Conservation (phyloP, 2,329 filamentous ascomycete species). For the Apiospora aurea region DNA sequence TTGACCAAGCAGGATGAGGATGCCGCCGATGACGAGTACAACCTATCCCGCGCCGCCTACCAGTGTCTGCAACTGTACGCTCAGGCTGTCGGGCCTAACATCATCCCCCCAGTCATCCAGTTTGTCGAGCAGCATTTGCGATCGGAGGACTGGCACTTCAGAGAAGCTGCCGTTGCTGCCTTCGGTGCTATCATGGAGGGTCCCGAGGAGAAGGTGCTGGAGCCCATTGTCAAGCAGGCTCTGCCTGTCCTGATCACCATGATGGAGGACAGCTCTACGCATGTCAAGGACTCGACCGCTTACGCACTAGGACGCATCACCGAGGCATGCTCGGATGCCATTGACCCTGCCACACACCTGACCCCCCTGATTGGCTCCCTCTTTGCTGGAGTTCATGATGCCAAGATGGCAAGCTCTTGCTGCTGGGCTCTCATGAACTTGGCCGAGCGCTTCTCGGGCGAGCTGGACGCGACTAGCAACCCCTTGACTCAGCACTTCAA, state of each 20-base stretch:
- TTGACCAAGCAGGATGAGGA: conserved; percentile 98
- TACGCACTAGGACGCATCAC: conserved; percentile 97
- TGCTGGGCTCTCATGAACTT: conserved; percentile 99
- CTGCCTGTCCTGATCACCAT: conserved; percentile 86
- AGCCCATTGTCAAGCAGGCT: conserved; percentile 95
- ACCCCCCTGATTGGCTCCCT: conserved; percentile 86
- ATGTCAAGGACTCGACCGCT: conserved; percentile 94
- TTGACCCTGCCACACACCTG: conserved; percentile 84
- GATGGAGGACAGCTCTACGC: conserved; percentile 90
- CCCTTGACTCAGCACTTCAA: conserved; percentile 92
- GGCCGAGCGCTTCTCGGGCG: conserved; percentile 92
- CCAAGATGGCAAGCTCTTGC: conserved; percentile 97
- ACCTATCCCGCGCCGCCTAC: conserved; percentile 92
- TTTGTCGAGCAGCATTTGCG: conserved; percentile 94
- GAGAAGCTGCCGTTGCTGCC: conserved; percentile 94
- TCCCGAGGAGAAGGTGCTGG: conserved; percentile 88
- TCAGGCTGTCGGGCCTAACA: conserved; percentile 83
- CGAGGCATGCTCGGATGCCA: conserved; percentile 88
- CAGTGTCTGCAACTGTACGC: conserved; percentile 96
- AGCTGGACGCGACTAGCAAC: conserved; percentile 79
- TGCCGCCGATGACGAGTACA: conserved; percentile 96
- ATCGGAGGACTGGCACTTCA: conserved; percentile 90
- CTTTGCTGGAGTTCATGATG: conserved; percentile 87
- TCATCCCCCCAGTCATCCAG: conserved; percentile 84
- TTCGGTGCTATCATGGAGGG: conserved; percentile 99